Evolutionary conservation across 1,284 basidiomycete genomes (phyloP).

Genomic region (Cryptococcus sp.): DNA sequence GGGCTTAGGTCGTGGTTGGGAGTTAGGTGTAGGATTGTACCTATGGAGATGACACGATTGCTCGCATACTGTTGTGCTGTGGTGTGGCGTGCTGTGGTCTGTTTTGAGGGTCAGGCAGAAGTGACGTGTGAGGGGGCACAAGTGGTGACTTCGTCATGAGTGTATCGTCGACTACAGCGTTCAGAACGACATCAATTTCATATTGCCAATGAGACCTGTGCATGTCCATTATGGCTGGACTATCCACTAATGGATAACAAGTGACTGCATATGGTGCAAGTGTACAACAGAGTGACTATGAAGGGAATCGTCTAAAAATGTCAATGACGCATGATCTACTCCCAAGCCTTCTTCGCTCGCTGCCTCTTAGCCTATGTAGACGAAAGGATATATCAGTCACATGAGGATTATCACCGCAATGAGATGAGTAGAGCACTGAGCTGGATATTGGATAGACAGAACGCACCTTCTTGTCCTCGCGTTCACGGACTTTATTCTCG

Average conservation of each 20-base stretch:
- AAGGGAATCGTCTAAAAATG: no score
- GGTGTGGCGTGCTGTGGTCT: no score
- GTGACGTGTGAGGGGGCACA: background rate
- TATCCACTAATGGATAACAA: background rate
- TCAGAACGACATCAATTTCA: no score
- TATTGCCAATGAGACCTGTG: no score
- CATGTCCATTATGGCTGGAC: no score
- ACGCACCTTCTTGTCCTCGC: conserved; percentile 49
- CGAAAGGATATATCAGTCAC: no score
- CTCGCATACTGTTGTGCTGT: background rate
- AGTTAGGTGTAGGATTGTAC: conserved; percentile 1
- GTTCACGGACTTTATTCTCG: conserved; percentile 38
- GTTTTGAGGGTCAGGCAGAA: background rate
- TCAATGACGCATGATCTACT: conserved; percentile 19
- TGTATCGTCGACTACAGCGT: no score
- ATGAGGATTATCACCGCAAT: background rate
- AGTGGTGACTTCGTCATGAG: background rate
- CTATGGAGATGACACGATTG: conserved; percentile 1
- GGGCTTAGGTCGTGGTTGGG: conserved; percentile 24
- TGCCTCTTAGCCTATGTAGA: conserved; percentile 39
- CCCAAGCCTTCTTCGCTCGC: conserved; percentile 50
- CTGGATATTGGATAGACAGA: conserved; percentile 2
- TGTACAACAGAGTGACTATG: background rate
- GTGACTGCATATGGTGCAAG: background rate
- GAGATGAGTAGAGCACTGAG: background rate